Evolutionary conservation across 169 alveolate species (phyloP).

Genomic region (Eimeria necatrix): DNA sequence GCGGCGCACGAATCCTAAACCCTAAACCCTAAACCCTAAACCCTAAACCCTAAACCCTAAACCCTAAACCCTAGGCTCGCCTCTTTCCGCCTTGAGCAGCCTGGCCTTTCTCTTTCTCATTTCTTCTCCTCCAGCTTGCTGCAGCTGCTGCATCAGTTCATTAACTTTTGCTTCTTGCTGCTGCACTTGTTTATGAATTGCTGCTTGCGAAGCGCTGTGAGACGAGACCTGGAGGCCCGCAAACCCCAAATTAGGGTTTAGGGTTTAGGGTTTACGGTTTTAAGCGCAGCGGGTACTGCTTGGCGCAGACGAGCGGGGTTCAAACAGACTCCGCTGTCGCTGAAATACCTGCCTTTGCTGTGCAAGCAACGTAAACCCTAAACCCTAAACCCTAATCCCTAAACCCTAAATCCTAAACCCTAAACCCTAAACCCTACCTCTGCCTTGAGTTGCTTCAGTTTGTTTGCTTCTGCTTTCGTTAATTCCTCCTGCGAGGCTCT

Average conservation of each 20-base stretch:
- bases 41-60: conserved; percentile 1
- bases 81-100: conserved; percentile 42
- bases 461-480: no score
- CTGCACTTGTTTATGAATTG: neutral
- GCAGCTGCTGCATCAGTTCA: neutral
- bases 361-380: conserved; percentile 12
- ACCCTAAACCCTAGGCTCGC: neutral
- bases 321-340: neutral
- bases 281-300: no score
- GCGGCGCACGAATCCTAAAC: no score
- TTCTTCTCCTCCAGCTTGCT: conserved; percentile 62
- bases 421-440: no score
- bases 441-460: neutral
- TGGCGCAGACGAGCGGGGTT: no score
- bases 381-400: neutral
- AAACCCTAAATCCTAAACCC: neutral
- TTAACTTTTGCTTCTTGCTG: neutral
- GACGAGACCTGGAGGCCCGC: no score
- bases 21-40: conserved; percentile 31
- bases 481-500: neutral
- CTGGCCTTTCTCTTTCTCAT: neutral
- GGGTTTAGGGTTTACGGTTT: no score
- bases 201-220: neutral
- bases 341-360: neutral
- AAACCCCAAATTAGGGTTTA: no score